Base-by-base conservation (phyloP, 2,329 filamentous ascomycete genomes). In the Fusarium begoniae region DNA sequence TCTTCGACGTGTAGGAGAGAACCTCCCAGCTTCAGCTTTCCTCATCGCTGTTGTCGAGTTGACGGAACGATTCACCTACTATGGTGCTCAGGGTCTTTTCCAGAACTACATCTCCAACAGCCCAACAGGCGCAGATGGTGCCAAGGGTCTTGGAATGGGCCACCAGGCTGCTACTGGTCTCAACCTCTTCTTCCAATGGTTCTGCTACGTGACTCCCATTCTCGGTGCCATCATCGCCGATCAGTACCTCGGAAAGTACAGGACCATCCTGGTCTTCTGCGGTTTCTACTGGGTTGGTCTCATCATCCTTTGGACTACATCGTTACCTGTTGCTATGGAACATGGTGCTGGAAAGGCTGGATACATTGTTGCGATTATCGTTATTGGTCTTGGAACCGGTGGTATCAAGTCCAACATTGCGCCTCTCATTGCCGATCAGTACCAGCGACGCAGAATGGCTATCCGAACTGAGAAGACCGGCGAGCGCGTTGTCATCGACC, bases 361-460 rank as follows among this genome's bases (percentile, higher is more conserved):
- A 3, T 87, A 89, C 75, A 85, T 90, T 54, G 81, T 86, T 3
- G 86, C 87, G 66, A 86, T 92, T 63, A 84, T 93, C 74, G 80
- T 92, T 70, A 91, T 92, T 69, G 91, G 90, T 68, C 79, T 92
- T 18, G 91, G 91, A 59, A 92, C 90, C 5, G 91, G 91, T 75
- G 90, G 90, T 68, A 92, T 93, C 84, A 93, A 93, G 83, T 88
- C 89, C 74, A 93, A 92, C 72, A 86, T 88, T 63, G 84, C 85
- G 3, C 88, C 85, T 32, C 80, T 88, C 62, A 90, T 91, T 75
- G 90, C 90, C 58, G 91, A 93, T 73, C 91, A 93, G 82, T 91
- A 92, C 75, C 76, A 89, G 86, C 80, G 89, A 81, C 80, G 81
- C 54, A 74, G 78, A 65, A 90, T 86, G 84, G 85, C 84, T 30